Conservation (phyloP, 2,329 filamentous ascomycete genomes). For the Trematosphaeria pertusa region DNA sequence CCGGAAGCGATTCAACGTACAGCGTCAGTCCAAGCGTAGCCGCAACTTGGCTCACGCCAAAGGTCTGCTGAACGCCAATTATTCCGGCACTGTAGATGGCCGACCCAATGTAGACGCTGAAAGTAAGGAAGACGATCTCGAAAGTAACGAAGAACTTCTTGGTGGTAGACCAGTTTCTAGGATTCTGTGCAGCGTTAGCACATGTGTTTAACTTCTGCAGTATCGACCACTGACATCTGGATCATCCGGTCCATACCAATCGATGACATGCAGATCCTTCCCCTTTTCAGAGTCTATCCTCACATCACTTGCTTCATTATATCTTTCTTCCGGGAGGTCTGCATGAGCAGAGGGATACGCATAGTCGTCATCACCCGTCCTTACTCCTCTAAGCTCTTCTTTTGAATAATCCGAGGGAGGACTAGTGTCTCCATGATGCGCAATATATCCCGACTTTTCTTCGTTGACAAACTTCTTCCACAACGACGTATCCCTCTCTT, state of each 20-base stretch:
- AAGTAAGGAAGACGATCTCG: constrained; percentile 57
- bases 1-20: no score
- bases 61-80: constrained; percentile 58
- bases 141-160: constrained; percentile 56
- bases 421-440: constrained; percentile 52
- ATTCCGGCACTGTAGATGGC: constrained; percentile 57
- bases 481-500: constrained; percentile 56
- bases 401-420: constrained; percentile 42
- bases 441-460: constrained; percentile 58
- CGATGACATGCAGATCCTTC: constrained; percentile 57
- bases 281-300: constrained; percentile 61
- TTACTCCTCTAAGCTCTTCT: constrained; percentile 19
- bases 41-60: constrained; percentile 58
- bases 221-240: constrained; percentile 33
- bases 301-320: constrained; percentile 51
- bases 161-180: constrained; percentile 54
- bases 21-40: constrained; percentile 55
- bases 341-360: constrained; percentile 21
- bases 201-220: neutral
- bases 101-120: constrained; percentile 60
- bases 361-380: constrained; percentile 14
- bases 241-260: constrained; percentile 60
- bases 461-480: constrained; percentile 59
- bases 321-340: constrained; percentile 25
- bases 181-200: constrained; percentile 44